Evolutionary conservation across 75 land plant species (phyloP).

Genomic region (Cupressus sempervirens): DNA sequence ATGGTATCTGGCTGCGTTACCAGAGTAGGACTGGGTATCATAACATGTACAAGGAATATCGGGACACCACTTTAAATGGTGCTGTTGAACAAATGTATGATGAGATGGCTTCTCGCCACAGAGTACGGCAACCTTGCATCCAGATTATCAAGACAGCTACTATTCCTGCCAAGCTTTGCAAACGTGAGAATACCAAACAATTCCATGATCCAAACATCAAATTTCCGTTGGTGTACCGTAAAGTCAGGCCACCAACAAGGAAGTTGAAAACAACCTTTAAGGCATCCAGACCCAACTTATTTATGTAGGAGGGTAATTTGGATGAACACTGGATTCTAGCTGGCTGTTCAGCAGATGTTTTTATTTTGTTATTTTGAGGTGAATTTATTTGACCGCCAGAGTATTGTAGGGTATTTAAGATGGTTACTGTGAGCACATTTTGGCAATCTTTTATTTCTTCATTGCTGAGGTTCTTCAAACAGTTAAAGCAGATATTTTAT

Average conservation of each 20-base stretch:
- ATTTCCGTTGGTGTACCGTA: conserved; percentile 53
- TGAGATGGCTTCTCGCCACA: conserved; percentile 82
- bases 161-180: conserved; percentile 61
- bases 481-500: background rate
- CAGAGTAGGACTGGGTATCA: conserved; percentile 79
- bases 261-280: conserved; percentile 64
- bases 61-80: conserved; percentile 75
- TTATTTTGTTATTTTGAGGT: background rate
- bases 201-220: conserved; percentile 63
- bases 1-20: conserved; percentile 73
- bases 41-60: conserved; percentile 84
- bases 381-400: background rate
- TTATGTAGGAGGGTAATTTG: conserved; percentile 23
- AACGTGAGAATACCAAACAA: conserved; percentile 75
- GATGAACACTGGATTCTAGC: background rate
- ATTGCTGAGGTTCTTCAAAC: background rate
- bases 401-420: background rate
- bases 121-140: conserved; percentile 73
- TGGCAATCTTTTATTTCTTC: background rate
- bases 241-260: conserved; percentile 43
- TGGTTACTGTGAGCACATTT: background rate
- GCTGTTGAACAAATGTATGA: conserved; percentile 80
- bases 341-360: background rate
- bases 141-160: conserved; percentile 81
- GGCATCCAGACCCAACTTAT: conserved; percentile 48